Base-by-base conservation (phyloP, 2,329 filamentous ascomycete genomes). In the Chrysosporium queenslandicum region DNA sequence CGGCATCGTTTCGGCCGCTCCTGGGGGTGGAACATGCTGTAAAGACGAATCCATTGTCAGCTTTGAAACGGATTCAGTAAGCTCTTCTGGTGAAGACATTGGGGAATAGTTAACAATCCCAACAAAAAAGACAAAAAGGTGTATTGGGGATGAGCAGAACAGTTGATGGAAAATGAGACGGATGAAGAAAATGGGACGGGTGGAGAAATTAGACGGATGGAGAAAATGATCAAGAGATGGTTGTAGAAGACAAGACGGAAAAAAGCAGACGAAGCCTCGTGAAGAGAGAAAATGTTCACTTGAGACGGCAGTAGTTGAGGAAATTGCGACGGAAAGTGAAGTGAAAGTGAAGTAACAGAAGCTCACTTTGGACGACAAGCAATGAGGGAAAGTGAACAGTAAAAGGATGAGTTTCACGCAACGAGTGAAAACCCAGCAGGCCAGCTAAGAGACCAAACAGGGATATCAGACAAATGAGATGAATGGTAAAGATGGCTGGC, bases 1-100 rank as follows among this genome's bases (percentile, higher is more conserved):
- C 49, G 92, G 92, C 91, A 98, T 97, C 4, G 91, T 96, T 74
- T 98, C 92, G 58, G 90, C 86, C 53, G 90, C 85, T 60, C 92
- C 92, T 45, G 92, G 92, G 56, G 89, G 89, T 47, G 92, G 90
- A 41, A 92, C 76, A 72, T 98, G 92, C 89, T 92, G 63, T 52
- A 46, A 50, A 23, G 32, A 37, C 20, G 18, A 23, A 30, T 43
- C 48, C 29, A 43, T 45, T 20, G 40, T 51, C 30, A 51, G 49
- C 32, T 45, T 34, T 18, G 40, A 41, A 18, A 40, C 41, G 14
- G 25, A 12, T 36, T 40, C 27, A 18, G 16, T 16, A 47, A 34
- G 5, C 16, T 32, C 25, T 6, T 32, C 27, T n/a, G n/a, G 14
- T 21, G 27, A 34, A 42, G 25, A 16, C 6, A 29, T 32, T 41